These are phyloP conservation scores for Metarhizium robertsii DNA, from an alignment of 2,329 filamentous ascomycete species.

Conservation along the genomic window DNA sequence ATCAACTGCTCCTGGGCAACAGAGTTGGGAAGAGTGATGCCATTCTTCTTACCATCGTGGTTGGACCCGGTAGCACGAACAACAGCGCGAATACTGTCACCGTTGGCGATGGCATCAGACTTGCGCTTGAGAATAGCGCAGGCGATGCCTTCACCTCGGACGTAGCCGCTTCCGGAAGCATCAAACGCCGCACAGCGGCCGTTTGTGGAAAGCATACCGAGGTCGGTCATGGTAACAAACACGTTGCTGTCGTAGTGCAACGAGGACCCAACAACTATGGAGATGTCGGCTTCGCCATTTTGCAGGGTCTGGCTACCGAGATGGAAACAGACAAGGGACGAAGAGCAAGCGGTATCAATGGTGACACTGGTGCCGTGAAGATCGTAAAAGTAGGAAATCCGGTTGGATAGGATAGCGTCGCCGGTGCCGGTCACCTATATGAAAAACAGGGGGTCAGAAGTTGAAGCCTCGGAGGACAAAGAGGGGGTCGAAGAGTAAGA, in stretches of 20 bases:
- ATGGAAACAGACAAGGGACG: constrained; percentile 23
- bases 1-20: constrained; percentile 9
- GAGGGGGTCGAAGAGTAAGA: neutral
- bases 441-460: neutral
- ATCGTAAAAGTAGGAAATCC: constrained; percentile 18
- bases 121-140: constrained; percentile 33
- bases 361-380: constrained; percentile 17
- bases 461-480: neutral
- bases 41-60: neutral
- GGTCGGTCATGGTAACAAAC: constrained; percentile 1
- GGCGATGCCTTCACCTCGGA: constrained; percentile 33
- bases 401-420: constrained; percentile 10
- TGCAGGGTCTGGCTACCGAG: constrained; percentile 9
- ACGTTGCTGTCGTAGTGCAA: constrained; percentile 1
- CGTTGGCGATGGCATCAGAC: constrained; percentile 29
- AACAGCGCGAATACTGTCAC: constrained; percentile 24
- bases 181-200: constrained; percentile 23
- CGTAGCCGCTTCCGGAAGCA: constrained; percentile 32
- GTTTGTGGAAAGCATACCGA: constrained; percentile 6
- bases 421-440: constrained; percentile 20
- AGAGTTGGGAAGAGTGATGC: neutral
- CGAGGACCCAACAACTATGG: constrained; percentile 9
- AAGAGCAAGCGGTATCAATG: constrained; percentile 29
- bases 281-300: constrained; percentile 1
- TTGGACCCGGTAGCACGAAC: neutral